Base-by-base conservation (phyloP, 768 basidiomycete genomes). In the Leccinum obscurum region DNA sequence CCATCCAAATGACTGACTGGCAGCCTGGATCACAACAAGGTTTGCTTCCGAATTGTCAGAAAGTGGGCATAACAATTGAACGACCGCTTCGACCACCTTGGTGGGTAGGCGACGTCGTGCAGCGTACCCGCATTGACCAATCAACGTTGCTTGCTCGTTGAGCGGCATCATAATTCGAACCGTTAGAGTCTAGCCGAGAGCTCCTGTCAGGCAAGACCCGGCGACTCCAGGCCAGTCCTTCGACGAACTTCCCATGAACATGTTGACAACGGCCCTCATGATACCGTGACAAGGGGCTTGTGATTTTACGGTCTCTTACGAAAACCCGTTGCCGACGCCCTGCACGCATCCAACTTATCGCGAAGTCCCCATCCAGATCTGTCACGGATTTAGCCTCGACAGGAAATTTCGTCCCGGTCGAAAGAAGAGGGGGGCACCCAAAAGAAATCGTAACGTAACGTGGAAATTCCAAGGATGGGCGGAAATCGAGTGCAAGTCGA, bases 381-480 rank as follows among this genome's bases (percentile, higher is more conserved):
- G 39, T 63, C 24, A 37, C 56, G 68, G 28, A 35, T 55, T 56
- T 44, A 17, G 26, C 62, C 56, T 60, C 54, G 54, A 62, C 44
- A 60, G 48, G 60, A 57, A 62, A 69, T 64, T 53, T 60, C 53
- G n/a, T 60, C 11, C 52, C 41, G 50, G 52, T 54, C 24, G 58
- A 55, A 58, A 35, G 51, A 37, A 48, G 50, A 50, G 56, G 68
- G 62, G 62, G 10, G n/a, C 10, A 44, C 44, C 2, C 11, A 35
- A 20, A 57, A 58, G 49, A 48, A 54, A 55, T 6, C 57, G 60
- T 71, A 62, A 70, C 68, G 68, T 71, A 70, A 70, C 62, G 60
- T 68, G 64, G 68, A 70, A 66, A 60, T 53, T 48, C 5, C 20
- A 41, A 59, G 52, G 41, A 52, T 51, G 20, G 20, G 70, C 62